phyloP scores from a whole-genome alignment of 352 stramenopile genomes.

The Globisporangium megalacanthum region DNA sequence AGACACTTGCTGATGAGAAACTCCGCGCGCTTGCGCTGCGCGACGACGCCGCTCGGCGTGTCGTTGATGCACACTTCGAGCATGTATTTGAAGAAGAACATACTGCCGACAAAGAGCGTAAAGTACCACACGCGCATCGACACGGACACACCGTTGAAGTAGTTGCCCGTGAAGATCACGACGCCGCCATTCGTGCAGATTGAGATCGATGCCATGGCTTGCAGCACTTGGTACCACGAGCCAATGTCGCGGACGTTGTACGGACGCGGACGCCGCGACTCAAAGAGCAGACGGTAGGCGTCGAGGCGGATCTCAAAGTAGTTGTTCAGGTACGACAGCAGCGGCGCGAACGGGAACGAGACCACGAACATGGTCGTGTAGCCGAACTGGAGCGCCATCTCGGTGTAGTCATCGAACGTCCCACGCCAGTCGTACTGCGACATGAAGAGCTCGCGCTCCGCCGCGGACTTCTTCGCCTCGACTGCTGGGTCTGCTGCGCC shows the following conservation, averaged over 20 bases:
- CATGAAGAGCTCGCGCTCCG: slow-evolving; percentile 74
- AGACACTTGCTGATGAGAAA: slow-evolving; percentile 87
- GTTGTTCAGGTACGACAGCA: slow-evolving; percentile 91
- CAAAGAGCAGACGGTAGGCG: slow-evolving; percentile 75
- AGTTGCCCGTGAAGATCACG: slow-evolving; percentile 90
- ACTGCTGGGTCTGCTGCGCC: slow-evolving; percentile 22
- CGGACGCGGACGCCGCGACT: slow-evolving; percentile 77
- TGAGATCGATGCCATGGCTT: slow-evolving; percentile 86
- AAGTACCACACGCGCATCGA: slow-evolving; percentile 73
- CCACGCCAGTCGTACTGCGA: slow-evolving; percentile 78
- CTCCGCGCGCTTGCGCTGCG: slow-evolving; percentile 70
- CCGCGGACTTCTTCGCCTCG: slow-evolving; percentile 29
- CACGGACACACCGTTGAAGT: slow-evolving; percentile 54
- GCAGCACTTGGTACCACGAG: slow-evolving; percentile 90
- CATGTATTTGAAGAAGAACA: slow-evolving; percentile 84
- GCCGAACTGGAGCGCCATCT: slow-evolving; percentile 88
- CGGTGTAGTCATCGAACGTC: slow-evolving; percentile 92
- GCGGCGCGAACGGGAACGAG: slow-evolving; percentile 89
- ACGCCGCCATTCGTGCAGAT: slow-evolving; percentile 92
- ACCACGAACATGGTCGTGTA: slow-evolving; percentile 90
- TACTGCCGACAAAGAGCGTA: slow-evolving; percentile 64
- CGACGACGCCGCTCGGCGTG: slow-evolving; percentile 58
- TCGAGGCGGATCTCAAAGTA: slow-evolving; percentile 91
- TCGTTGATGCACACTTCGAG: slow-evolving; percentile 74
- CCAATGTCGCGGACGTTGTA: slow-evolving; percentile 84